Evolutionary conservation across 2,329 filamentous ascomycete genomes (phyloP), one percentile per base, ranked within the genome.

Genomic region (Diplodia mutila): DNA sequence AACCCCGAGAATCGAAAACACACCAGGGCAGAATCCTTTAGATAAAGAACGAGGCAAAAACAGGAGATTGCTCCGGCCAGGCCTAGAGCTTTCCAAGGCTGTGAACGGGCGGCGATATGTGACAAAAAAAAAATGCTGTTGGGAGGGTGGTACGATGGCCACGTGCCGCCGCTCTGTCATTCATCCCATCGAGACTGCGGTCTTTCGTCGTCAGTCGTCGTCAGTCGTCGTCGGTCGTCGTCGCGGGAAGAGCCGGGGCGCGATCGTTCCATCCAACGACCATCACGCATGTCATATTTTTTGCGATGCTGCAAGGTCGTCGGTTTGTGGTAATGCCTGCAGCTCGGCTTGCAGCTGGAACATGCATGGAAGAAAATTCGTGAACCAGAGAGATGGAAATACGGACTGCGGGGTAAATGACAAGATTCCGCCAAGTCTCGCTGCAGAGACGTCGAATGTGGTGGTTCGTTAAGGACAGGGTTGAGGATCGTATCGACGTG

Each of bases 191-290:
- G 6, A 32, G 29, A 32, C 12, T 23, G 25, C 23, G 4, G 23
- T 29, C 25, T 27, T 32, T 8, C 61, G 32, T 57, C 29, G 29
- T 29, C 29, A 29, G 29, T 32, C 9, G n/a, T n/a, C n/a, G n/a
- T n/a, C n/a, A n/a, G 39, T 8, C 61, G 32, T 57, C 29, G 29
- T 29, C 29, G 8, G 29, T 32, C 9, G n/a, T 37, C 12, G 46
- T 59, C 29, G 46, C 55, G 39, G 55, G 25, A 61, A 61, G 55
- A 61, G 55, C 57, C 57, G 39, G 11, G 8, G 57, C 9, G 9
- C 29, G 32, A 34, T 21, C 23, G 51, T 14, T n/a, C 18, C 14
- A 21, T 18, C 21, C 49, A 29, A 2, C 23, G 8, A 16, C 49
- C 16, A 14, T 25, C 49, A 16, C 49, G 21, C 21, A 25, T 52